Evolutionary conservation across 331 rosid species (phyloP), one percentile per base, ranked within the genome.

Genomic region (Prunus yedoensis): DNA sequence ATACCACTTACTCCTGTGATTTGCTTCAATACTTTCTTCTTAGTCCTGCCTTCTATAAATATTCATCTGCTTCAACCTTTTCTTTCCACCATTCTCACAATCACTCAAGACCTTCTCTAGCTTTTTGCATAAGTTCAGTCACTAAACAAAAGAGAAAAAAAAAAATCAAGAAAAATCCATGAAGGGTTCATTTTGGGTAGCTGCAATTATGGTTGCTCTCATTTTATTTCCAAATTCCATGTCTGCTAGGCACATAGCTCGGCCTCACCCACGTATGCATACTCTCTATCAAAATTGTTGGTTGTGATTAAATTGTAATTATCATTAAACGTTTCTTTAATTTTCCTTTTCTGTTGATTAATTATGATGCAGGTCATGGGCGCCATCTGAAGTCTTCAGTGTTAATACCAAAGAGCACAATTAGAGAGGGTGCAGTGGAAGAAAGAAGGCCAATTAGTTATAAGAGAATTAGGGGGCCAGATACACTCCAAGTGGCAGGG

Each of bases 401-500:
- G 9, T 30, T 18, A 20, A 27, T 67, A 21, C 32, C 43, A 69
- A 69, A 73, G 69, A 35, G 28, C 13, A 63, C 68, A 17, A 32
- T 16, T 32, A 62, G 10, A 28, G 79, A 69, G 23, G 81, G 56
- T 17, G 45, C 56, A 49, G 60, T 58, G 66, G 74, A 2, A 38
- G 20, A 80, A 68, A 63, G 12, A 21, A 38, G 43, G 16, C 14
- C 62, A 35, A 2, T 28, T 60, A n/a, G 10, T 8, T 47, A 58
- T 20, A 83, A 53, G 67, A n/a, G 73, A 62, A 49, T 4, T 45
- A 74, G 80, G 67, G 70, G 78, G 70, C 43, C 78, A 0, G 90
- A 91, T 45, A 89, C 97, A 0, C 59, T 88, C 21, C 51, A 83
- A 84, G 84, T 90, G 16, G 96, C 96, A 0, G 98, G 98, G 59